Percentiles rank a stretch among this genome's conserved stretches.
Conservation (phyloP, 306 rosid species). For the Casuarina glauca region DNA sequence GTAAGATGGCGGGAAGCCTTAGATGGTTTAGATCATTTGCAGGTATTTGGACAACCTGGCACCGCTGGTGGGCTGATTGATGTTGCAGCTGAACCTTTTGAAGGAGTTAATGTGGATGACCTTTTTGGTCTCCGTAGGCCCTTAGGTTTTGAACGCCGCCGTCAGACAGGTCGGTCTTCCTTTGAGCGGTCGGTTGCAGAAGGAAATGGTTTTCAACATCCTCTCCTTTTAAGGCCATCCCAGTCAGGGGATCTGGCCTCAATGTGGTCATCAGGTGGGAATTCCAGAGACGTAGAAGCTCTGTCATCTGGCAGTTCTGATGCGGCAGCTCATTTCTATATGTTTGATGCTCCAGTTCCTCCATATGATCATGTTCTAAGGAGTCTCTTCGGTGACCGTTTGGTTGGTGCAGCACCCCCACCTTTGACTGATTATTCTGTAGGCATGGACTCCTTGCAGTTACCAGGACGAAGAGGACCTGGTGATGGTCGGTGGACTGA, state of each 20-base stretch:
- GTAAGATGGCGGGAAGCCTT: constrained; percentile 98
- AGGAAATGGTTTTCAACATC: constrained; percentile 94
- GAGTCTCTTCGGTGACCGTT: constrained; percentile 78
- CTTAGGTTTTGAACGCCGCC: constrained; percentile 88
- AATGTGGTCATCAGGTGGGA: constrained; percentile 75
- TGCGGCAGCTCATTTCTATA: constrained; percentile 78
- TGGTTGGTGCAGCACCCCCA: constrained; percentile 87
- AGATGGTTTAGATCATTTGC: constrained; percentile 95
- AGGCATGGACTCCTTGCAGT: constrained; percentile 86
- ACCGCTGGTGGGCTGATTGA: constrained; percentile 77
- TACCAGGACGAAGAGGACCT: constrained; percentile 79
- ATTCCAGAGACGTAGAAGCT: constrained; percentile 69
- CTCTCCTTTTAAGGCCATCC: constrained; percentile 85
- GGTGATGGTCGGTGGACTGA: constrained; percentile 98
- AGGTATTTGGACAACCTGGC: constrained; percentile 92
- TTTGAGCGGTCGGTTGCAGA: constrained; percentile 84
- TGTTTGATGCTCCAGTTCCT: constrained; percentile 94
- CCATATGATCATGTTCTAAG: constrained; percentile 72
- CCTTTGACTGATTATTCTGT: constrained; percentile 94
- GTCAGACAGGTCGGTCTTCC: constrained; percentile 85
- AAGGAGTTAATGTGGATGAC: constrained; percentile 96
- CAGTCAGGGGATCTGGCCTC: constrained; percentile 75
- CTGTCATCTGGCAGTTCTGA: constrained; percentile 80
- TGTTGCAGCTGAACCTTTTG: constrained; percentile 93
- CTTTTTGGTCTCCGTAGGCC: constrained; percentile 84